Conservation (phyloP, 257 asterid species). For the Solanum dulcamara region DNA sequence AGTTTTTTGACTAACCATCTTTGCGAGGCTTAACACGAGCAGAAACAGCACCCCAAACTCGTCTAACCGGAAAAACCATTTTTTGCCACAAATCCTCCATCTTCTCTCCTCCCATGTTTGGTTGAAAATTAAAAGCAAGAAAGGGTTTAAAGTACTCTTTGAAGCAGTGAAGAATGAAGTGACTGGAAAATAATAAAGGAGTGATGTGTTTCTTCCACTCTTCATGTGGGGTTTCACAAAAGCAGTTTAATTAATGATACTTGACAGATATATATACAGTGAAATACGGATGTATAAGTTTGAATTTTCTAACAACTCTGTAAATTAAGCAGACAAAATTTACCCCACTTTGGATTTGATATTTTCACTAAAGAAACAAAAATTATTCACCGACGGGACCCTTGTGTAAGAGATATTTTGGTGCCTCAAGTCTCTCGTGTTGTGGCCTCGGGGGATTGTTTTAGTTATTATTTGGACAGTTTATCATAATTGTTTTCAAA, state of each 20-base stretch:
- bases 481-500: background rate
- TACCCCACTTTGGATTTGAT: background rate
- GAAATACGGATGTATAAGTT: background rate
- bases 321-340: background rate
- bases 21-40: conserved; percentile 51
- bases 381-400: conserved; percentile 51
- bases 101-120: conserved; percentile 12
- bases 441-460: background rate
- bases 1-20: conserved; percentile 30
- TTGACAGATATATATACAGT: background rate
- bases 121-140: background rate
- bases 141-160: background rate
- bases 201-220: background rate
- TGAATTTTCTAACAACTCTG: background rate
- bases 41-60: conserved; percentile 55
- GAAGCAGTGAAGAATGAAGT: background rate
- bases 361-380: background rate
- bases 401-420: background rate
- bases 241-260: background rate
- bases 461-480: background rate
- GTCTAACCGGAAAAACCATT: conserved; percentile 61
- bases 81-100: conserved; percentile 67
- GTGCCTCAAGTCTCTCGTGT: conserved; percentile 31
- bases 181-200: background rate
- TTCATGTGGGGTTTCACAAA: background rate